Conservation (phyloP, 2,329 filamentous ascomycete genomes). For the Emmonsiellopsis sp. region DNA sequence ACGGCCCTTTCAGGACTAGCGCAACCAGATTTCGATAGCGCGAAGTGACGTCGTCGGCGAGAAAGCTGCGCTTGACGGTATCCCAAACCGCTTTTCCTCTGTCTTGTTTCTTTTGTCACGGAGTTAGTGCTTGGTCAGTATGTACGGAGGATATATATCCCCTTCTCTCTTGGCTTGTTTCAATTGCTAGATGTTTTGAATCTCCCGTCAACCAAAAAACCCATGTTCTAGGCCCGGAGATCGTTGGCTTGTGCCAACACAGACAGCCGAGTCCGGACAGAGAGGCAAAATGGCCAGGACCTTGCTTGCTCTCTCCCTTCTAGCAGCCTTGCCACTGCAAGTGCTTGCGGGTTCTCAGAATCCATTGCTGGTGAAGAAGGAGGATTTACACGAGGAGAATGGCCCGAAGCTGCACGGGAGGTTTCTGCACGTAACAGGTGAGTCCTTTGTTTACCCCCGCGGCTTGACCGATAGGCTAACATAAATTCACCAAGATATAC, state of each 20-base stretch:
- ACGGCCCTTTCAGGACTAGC: too few relatives aligned
- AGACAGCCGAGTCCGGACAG: neutral
- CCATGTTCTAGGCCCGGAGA: neutral
- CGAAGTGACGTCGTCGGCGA: too few relatives aligned
- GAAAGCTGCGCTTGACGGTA: too few relatives aligned
- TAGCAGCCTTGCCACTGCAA: neutral
- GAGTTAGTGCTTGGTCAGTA: too few relatives aligned
- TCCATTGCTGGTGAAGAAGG: neutral
- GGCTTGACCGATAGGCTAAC: slow-evolving; percentile 11
- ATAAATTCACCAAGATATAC: slow-evolving; percentile 58
- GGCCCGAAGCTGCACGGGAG: slow-evolving; percentile 50
- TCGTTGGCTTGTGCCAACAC: neutral
- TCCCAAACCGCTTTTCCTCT: too few relatives aligned
- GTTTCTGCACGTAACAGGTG: slow-evolving; percentile 85
- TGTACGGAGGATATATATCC: too few relatives aligned
- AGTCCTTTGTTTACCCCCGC: slow-evolving; percentile 11
- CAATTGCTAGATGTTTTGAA: too few relatives aligned
- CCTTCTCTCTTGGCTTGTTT: neutral
- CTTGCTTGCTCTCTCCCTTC: neutral
- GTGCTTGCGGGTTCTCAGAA: neutral
- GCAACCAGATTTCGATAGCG: too few relatives aligned
- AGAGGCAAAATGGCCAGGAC: neutral
- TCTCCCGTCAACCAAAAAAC: too few relatives aligned
- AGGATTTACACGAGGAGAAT: neutral
- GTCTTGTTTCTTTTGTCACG: too few relatives aligned